Evolutionary conservation across 2,329 filamentous ascomycete species (phyloP).

Genomic region (Tolypocladium pustulatum): DNA sequence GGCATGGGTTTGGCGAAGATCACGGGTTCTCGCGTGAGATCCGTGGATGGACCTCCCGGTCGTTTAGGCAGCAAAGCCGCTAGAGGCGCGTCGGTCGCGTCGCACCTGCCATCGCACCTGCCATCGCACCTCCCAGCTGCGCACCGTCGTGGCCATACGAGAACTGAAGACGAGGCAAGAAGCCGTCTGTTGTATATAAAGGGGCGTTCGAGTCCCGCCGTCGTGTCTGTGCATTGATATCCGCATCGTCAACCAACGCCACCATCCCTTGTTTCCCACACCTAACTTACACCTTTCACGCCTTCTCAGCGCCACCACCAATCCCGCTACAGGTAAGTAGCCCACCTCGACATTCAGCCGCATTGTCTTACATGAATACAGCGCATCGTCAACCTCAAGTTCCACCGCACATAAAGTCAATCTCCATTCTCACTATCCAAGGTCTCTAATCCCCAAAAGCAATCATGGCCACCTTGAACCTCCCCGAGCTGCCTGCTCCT

Average conservation of each 20-base stretch:
- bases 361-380: neutral
- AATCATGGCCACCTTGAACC: slow-evolving; percentile 24
- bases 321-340: neutral
- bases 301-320: neutral
- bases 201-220: neutral
- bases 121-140: neutral
- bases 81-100: slow-evolving; percentile 4
- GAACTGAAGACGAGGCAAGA: neutral
- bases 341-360: neutral
- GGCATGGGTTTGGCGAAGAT: neutral
- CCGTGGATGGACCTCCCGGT: neutral
- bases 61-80: slow-evolving; percentile 7
- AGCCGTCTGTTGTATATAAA: neutral
- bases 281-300: too few relatives aligned
- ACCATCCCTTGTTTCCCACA: neutral
- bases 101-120: neutral
- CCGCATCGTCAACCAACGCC: neutral
- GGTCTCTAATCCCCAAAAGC: neutral
- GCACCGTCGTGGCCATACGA: neutral
- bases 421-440: neutral
- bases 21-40: slow-evolving; percentile 3
- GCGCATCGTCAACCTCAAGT: neutral
- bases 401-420: neutral
- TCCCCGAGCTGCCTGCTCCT: slow-evolving; percentile 36
- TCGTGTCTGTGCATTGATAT: neutral